phyloP scores from a whole-genome alignment of 768 basidiomycete species.

The Termitomyces sp. region DNA sequence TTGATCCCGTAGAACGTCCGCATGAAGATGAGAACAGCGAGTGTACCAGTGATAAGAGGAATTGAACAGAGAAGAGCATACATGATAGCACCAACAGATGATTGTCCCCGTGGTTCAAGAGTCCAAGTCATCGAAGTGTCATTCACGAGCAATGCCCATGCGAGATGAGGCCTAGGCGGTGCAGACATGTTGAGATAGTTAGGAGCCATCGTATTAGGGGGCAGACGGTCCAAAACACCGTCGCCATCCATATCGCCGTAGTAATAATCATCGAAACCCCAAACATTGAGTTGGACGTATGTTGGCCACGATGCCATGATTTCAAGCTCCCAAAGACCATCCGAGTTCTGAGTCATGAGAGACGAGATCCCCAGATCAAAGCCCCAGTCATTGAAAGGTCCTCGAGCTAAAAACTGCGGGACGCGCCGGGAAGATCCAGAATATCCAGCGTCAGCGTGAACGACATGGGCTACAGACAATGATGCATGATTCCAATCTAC shows the following conservation, averaged over 20 bases:
- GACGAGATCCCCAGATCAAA: constrained; percentile 78
- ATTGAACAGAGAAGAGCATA: constrained; percentile 78
- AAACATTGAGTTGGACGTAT: constrained; percentile 86
- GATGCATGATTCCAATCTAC: constrained; percentile 76
- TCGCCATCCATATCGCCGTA: constrained; percentile 89
- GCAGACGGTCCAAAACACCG: constrained; percentile 84
- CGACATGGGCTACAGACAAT: constrained; percentile 54
- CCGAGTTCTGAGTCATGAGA: constrained; percentile 55
- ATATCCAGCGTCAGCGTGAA: constrained; percentile 75
- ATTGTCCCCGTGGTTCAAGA: constrained; percentile 76
- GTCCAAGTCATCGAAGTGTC: constrained; percentile 75
- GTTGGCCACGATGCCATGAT: constrained; percentile 91
- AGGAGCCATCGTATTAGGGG: constrained; percentile 79
- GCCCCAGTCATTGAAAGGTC: constrained; percentile 90
- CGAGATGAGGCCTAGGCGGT: constrained; percentile 81
- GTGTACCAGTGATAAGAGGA: constrained; percentile 77
- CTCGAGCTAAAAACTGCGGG: constrained; percentile 83
- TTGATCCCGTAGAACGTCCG: constrained; percentile 96
- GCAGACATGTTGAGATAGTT: constrained; percentile 92
- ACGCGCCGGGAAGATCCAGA: constrained; percentile 59
- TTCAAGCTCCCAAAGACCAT: constrained; percentile 79
- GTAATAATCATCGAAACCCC: constrained; percentile 86
- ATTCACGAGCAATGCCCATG: constrained; percentile 81
- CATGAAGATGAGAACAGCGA: constrained; percentile 86
- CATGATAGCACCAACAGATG: constrained; percentile 80